Percentiles rank a stretch among this genome's conserved stretches.
Evolutionary conservation across 1,284 basidiomycete genomes (phyloP).

Genomic region (Termitomyces sp.): DNA sequence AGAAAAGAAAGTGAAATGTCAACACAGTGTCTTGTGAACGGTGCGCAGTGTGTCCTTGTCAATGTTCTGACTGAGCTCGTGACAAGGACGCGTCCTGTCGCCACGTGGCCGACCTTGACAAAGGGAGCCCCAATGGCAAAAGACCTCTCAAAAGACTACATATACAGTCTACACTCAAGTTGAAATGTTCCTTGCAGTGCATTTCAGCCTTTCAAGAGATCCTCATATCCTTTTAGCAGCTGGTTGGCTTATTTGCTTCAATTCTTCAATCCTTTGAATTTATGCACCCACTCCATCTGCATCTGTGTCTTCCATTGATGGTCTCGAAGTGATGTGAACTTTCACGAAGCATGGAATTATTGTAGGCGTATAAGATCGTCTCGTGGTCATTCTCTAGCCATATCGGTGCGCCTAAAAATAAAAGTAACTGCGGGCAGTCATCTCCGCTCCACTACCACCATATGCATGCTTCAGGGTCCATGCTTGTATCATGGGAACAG

Average conservation of each 20-base stretch:
- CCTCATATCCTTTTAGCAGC: too few species aligned
- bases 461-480: neutral
- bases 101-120: constrained; percentile 15
- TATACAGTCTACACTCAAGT: too few species aligned
- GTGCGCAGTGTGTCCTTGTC: neutral
- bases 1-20: neutral
- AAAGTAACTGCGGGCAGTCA: neutral
- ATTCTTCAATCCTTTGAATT: neutral
- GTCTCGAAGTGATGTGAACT: neutral
- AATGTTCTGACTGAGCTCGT: constrained; percentile 3
- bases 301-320: neutral
- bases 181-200: too few species aligned
- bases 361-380: too few species aligned
- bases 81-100: constrained; percentile 16
- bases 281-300: neutral
- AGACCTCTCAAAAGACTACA: too few species aligned
- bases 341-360: neutral
- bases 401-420: neutral
- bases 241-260: too few species aligned
- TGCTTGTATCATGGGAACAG: neutral
- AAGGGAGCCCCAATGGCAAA: too few species aligned
- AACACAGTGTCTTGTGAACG: constrained; percentile 11
- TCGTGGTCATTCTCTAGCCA: neutral
- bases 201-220: too few species aligned
- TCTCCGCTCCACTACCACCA: neutral